A percentile compares a stretch with the other conserved stretches of the same genome.
Evolutionary conservation across 345 rosid genomes (phyloP).

Genomic region (Syzygium grande): DNA sequence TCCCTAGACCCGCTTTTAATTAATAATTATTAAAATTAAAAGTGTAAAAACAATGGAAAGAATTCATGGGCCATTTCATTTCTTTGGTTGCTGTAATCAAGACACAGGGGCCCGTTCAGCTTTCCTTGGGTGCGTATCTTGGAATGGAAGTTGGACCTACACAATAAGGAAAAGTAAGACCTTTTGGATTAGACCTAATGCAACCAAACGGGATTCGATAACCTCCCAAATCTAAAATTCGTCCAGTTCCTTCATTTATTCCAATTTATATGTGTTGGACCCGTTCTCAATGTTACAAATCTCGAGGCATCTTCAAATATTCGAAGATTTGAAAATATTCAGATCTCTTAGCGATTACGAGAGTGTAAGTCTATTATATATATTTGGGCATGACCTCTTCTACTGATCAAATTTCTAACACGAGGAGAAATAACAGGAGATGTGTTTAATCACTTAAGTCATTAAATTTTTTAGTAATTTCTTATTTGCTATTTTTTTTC

Average conservation of each 20-base stretch:
- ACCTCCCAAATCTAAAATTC: background rate
- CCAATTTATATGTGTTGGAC: too few relatives aligned
- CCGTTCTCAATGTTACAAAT: too few relatives aligned
- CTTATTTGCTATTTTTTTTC: background rate
- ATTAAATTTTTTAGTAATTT: too few relatives aligned
- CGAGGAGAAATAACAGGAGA: too few relatives aligned
- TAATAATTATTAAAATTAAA: too few relatives aligned
- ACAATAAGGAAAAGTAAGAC: background rate
- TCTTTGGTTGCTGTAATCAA: background rate
- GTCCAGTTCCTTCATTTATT: background rate
- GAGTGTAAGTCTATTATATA: fast-evolving
- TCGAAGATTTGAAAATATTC: fast-evolving
- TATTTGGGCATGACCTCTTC: too few relatives aligned
- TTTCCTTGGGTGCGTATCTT: too few relatives aligned
- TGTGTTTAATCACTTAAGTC: fast-evolving
- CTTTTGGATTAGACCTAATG: background rate
- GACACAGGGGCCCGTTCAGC: background rate
- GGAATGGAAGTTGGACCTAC: background rate
- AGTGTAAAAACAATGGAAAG: too few relatives aligned
- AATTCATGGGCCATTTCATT: background rate
- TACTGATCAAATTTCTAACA: too few relatives aligned
- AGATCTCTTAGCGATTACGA: too few relatives aligned
- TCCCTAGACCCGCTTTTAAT: background rate
- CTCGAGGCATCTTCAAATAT: too few relatives aligned
- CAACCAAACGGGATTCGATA: background rate